These are phyloP conservation scores for Wickerhamomyces alni DNA, from an alignment of 805 yeast species.

Conservation along the genomic window DNA sequence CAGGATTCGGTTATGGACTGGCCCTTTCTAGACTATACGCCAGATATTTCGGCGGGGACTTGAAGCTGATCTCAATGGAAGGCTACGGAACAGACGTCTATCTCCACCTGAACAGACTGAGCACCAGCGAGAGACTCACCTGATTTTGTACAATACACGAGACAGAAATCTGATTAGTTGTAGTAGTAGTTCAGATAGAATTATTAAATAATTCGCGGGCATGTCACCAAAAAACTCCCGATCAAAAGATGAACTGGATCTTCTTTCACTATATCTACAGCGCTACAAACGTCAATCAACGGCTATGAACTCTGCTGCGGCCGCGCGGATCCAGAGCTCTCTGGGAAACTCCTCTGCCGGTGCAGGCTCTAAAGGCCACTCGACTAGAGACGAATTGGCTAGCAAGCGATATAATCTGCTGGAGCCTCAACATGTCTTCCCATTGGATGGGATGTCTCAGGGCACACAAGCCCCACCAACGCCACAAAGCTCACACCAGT, in stretches of 20 bases:
- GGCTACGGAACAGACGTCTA: conserved; percentile 94
- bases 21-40: conserved; percentile 85
- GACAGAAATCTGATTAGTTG: too few species aligned
- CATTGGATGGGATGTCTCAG: conserved; percentile 20
- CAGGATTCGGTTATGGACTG: conserved; percentile 89
- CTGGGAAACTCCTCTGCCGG: neutral
- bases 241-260: too few species aligned
- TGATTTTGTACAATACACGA: too few species aligned
- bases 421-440: conserved; percentile 28
- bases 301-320: neutral
- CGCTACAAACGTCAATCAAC: too few species aligned
- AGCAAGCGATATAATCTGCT: conserved; percentile 25
- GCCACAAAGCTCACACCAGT: too few species aligned
- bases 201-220: too few species aligned
- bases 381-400: conserved; percentile 21
- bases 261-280: too few species aligned
- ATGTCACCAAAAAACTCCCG: too few species aligned
- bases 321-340: neutral
- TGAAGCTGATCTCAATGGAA: conserved; percentile 84
- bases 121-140: conserved; percentile 39
- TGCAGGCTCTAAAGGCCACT: conserved; percentile 2
- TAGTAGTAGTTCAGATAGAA: too few species aligned
- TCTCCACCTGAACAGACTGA: conserved; percentile 74
- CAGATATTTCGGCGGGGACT: conserved; percentile 86
- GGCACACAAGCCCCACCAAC: too few species aligned